Conservation (phyloP, 106 monocot species). For the Apostasia ramifera region DNA sequence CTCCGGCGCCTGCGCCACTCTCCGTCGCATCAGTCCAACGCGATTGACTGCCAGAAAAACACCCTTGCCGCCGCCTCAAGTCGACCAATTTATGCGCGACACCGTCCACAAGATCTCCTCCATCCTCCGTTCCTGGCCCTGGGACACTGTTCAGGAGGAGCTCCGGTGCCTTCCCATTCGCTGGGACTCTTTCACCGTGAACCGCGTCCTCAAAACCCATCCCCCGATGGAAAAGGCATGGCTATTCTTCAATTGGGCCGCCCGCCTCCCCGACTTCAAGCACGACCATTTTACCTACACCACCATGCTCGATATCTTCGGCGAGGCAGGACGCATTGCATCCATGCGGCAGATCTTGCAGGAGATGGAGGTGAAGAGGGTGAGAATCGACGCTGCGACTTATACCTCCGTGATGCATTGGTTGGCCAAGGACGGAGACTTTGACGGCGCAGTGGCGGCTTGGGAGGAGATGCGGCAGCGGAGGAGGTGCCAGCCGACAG, state of each 20-base stretch:
- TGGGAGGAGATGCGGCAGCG: conserved; percentile 70
- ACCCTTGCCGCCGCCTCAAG: neutral
- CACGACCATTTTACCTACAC: conserved; percentile 93
- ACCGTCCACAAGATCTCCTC: conserved; percentile 39
- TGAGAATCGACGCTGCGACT: conserved; percentile 45
- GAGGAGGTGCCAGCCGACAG: conserved; percentile 33
- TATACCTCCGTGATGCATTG: conserved; percentile 64
- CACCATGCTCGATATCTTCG: conserved; percentile 89
- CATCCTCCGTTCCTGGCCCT: conserved; percentile 56
- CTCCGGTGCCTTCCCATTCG: conserved; percentile 27
- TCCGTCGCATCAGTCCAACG: neutral
- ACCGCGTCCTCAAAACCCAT: conserved; percentile 79
- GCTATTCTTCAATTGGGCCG: conserved; percentile 86
- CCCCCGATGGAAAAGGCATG: conserved; percentile 80
- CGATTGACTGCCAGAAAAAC: too few species aligned
- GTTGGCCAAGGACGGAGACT: conserved; percentile 48
- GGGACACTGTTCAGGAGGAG: conserved; percentile 30
- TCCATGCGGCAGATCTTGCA: conserved; percentile 43
- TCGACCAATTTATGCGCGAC: conserved; percentile 34
- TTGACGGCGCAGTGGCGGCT: conserved; percentile 38
- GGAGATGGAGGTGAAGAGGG: conserved; percentile 47
- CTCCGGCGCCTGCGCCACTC: neutral
- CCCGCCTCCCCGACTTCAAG: conserved; percentile 34
- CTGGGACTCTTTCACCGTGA: conserved; percentile 82
- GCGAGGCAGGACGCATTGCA: conserved; percentile 66